phyloP scores from a whole-genome alignment of 106 monocot genomes.

The Posidonia australis region DNA sequence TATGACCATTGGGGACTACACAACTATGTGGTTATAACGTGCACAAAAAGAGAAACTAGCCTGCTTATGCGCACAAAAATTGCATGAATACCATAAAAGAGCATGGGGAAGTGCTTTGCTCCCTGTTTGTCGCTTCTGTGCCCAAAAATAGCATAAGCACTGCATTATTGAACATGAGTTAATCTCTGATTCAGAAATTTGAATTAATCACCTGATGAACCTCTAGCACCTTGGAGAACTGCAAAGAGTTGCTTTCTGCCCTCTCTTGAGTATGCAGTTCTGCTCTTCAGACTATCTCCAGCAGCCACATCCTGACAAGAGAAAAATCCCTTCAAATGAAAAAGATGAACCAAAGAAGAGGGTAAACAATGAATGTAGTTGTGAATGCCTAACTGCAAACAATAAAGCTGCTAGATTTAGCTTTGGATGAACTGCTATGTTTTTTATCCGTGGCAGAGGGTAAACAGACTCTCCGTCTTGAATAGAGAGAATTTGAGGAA shows the following conservation, averaged over 20 bases:
- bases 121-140: too few species aligned
- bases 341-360: background rate
- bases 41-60: too few species aligned
- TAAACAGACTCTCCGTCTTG: conserved; percentile 93
- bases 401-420: conserved; percentile 72
- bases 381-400: conserved; percentile 61
- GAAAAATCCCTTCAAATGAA: background rate
- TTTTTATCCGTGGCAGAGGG: conserved; percentile 77
- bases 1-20: too few species aligned
- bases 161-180: too few species aligned
- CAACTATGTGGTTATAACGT: too few species aligned
- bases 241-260: conserved; percentile 94
- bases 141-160: too few species aligned
- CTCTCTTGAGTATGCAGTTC: conserved; percentile 82
- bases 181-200: background rate
- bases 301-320: conserved; percentile 44
- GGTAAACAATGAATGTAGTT: conserved; percentile 1
- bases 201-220: conserved; percentile 62
- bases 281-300: conserved; percentile 53
- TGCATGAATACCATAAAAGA: too few species aligned
- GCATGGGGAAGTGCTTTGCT: too few species aligned
- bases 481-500: conserved; percentile 66
- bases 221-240: conserved; percentile 91
- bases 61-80: too few species aligned
- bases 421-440: conserved; percentile 77